Conservation (phyloP, 352 stramenopile species). For the Blastocystis sp. region DNA sequence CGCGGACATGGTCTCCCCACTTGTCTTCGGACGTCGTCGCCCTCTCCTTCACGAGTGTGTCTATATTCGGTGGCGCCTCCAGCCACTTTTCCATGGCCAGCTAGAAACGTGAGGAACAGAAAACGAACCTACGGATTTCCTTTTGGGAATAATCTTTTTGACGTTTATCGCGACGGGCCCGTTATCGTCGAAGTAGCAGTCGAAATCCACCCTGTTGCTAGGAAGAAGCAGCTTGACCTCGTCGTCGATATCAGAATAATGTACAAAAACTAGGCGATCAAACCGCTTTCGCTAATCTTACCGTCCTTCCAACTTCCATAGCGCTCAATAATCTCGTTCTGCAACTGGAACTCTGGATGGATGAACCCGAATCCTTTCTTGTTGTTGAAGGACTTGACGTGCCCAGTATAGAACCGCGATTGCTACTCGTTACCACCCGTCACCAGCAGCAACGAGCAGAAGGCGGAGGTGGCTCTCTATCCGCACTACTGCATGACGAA, state of each 20-base stretch:
- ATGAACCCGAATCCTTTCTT: conserved; percentile 68
- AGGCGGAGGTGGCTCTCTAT: neutral
- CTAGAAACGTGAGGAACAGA: conserved; percentile 1
- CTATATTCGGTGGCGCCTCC: conserved; percentile 24
- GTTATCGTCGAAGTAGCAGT: conserved; percentile 38
- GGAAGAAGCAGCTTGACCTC: conserved; percentile 43
- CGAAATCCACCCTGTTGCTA: conserved; percentile 58
- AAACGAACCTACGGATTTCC: conserved; percentile 7
- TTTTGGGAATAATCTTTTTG: conserved; percentile 60
- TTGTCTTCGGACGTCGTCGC: neutral
- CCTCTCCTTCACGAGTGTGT: conserved; percentile 31
- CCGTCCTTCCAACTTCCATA: conserved; percentile 68
- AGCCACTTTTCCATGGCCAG: conserved; percentile 51
- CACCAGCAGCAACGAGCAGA: neutral
- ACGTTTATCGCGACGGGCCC: conserved; percentile 33
- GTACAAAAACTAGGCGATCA: conserved; percentile 46
- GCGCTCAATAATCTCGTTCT: conserved; percentile 59
- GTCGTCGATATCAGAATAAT: conserved; percentile 67
- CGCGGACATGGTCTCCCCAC: neutral
- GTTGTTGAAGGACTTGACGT: conserved; percentile 67
- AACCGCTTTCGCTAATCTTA: neutral
- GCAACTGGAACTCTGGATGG: conserved; percentile 47
- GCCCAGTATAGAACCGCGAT: conserved; percentile 13
- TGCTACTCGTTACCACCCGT: neutral
- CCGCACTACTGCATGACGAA: conserved; percentile 26